Conservation (phyloP, 2,329 filamentous ascomycete genomes). For the Cladosporium sp. region DNA sequence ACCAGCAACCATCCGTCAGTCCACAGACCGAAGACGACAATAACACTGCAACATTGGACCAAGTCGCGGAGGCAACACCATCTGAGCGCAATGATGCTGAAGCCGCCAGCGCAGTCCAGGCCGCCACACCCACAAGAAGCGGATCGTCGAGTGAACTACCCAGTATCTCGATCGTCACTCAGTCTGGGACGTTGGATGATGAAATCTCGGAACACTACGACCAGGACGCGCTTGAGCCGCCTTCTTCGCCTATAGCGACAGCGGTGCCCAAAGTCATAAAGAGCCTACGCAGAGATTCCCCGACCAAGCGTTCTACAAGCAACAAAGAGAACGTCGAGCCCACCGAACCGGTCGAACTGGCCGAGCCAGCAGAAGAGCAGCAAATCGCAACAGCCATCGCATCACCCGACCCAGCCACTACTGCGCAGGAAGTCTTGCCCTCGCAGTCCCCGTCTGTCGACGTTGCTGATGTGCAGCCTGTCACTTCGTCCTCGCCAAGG, state of each 20-base stretch:
- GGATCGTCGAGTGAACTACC: neutral
- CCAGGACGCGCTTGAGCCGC: slow-evolving; percentile 18
- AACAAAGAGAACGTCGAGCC: slow-evolving; percentile 37
- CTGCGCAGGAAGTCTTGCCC: neutral
- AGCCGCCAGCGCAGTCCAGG: neutral
- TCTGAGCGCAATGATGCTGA: neutral
- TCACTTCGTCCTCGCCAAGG: slow-evolving; percentile 20
- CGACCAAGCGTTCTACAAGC: slow-evolving; percentile 32
- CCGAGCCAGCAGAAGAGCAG: neutral
- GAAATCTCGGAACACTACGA: neutral
- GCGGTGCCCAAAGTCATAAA: slow-evolving; percentile 29
- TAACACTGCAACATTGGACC: neutral
- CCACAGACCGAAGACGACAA: neutral
- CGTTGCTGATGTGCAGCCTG: slow-evolving; percentile 1
- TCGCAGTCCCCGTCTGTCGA: neutral
- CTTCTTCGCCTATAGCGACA: slow-evolving; percentile 23
- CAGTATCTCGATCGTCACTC: neutral
- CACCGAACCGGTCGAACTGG: slow-evolving; percentile 17
- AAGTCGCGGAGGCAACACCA: neutral
- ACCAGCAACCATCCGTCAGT: neutral
- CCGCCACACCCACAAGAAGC: neutral
- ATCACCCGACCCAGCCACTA: neutral
- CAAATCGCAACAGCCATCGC: neutral
- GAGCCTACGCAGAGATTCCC: slow-evolving; percentile 28
- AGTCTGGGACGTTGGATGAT: neutral